Base-by-base conservation (phyloP, 2,329 filamentous ascomycete genomes). In the Penicillium sp. region DNA sequence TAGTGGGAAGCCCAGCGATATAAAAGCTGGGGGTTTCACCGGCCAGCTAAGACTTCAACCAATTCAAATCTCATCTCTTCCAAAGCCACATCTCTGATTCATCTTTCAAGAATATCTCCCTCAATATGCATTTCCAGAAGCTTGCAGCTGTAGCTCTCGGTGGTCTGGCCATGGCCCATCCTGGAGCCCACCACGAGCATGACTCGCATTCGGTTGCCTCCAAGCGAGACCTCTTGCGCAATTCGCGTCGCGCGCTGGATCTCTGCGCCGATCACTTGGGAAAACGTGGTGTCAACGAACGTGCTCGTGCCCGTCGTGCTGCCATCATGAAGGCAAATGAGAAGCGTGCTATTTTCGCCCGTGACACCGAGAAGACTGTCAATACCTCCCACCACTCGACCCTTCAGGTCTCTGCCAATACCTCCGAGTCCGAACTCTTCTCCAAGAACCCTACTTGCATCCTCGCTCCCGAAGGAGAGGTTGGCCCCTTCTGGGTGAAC, bases 381-480 rank as follows among this genome's bases (percentile, higher is more conserved):
- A 69, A 65, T 51, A 71, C 65, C 18, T 60, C 64, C 29, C 74
- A 77, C 62, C 67, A 71, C 47, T 72, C 73, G 18, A 66, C 66
- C 9, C 41, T 59, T 2, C 21, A 58, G 8, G 61, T 65, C 23
- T 64, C 58, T 1, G 1, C 56, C 10, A 52, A 49, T 42, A 59
- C 63, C 4, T 41, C 59, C 15, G 64, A 65, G 18, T 48, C 53
- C 0, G 56, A 58, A n/a, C 45, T 69, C 13, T 69, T 68, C 50
- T 41, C 34, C 8, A 39, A 41, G 24, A 48, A 16, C 38, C 36
- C 28, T 6, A 33, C 31, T 24, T 81, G 79, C 57, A 63, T 80
- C 13, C 69, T 82, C 26, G 74, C 71, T 23, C 79, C 79, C 0
- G 79, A 81, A 60, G 75, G 76, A 15, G 79, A 75, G 4, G 71